Percentiles rank a stretch among this genome's conserved stretches.
phyloP scores from a whole-genome alignment of 2,329 filamentous ascomycete species.

The Stromatinia cepivora region DNA sequence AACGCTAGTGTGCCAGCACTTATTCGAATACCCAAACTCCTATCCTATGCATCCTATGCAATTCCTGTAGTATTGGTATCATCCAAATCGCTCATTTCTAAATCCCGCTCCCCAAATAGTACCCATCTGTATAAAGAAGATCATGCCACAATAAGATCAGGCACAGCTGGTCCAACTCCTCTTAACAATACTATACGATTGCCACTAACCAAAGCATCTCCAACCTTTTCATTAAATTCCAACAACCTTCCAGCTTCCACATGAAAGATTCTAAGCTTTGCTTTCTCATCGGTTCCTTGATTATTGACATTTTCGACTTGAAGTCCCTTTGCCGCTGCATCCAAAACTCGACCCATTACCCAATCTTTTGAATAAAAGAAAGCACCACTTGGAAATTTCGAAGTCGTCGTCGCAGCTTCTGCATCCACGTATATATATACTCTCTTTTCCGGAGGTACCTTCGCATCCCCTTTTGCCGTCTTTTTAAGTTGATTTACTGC shows the following conservation, averaged over 20 bases:
- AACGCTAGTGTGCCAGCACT: neutral
- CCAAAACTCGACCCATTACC: slow-evolving; percentile 83
- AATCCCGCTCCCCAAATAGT: neutral
- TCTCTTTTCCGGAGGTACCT: slow-evolving; percentile 77
- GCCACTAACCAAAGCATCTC: slow-evolving; percentile 69
- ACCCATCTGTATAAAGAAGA: slow-evolving; percentile 10
- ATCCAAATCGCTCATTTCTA: slow-evolving; percentile 10
- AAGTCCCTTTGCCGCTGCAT: slow-evolving; percentile 72
- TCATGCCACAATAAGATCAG: slow-evolving; percentile 63
- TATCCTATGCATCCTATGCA: slow-evolving; percentile 6
- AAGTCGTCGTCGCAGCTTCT: slow-evolving; percentile 78
- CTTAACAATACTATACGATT: slow-evolving; percentile 88
- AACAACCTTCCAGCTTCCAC: slow-evolving; percentile 85
- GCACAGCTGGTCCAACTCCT: slow-evolving; percentile 75
- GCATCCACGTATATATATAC: slow-evolving; percentile 90
- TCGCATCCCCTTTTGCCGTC: slow-evolving; percentile 85
- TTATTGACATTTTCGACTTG: slow-evolving; percentile 87
- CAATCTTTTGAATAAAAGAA: slow-evolving; percentile 83
- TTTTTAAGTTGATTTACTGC: slow-evolving; percentile 80
- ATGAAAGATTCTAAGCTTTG: slow-evolving; percentile 84
- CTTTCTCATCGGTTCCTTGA: slow-evolving; percentile 70
- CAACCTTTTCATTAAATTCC: slow-evolving; percentile 86
- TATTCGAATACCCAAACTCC: slow-evolving; percentile 18
- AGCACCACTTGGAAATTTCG: slow-evolving; percentile 78
- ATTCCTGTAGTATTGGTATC: slow-evolving; percentile 19